Evolutionary conservation across 805 yeast genomes (phyloP), one percentile per base, ranked within the genome.

Genomic region (Pichia insulana): DNA sequence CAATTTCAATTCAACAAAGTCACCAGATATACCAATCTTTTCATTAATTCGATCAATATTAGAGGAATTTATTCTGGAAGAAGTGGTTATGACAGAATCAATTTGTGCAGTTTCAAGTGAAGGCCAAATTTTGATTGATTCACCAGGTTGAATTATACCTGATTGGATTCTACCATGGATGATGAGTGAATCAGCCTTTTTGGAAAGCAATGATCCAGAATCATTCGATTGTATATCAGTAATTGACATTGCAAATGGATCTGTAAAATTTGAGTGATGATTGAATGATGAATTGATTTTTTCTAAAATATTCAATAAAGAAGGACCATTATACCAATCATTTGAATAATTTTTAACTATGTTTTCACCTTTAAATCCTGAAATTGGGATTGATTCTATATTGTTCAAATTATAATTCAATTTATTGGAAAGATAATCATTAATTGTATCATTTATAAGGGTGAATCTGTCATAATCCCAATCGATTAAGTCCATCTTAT

Each of bases 81-180:
- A 51, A 16, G 54, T 52, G 12, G 56, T 54, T 19, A 54, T 41
- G 17, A 56, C 54, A 6, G 56, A 43, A 40, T 73, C 75, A 10
- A 78, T 69, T 42, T 66, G 65, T 12, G 68, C 61, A 7, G 50
- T 43, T 46, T 65, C 70, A 13, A 65, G 67, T 13, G 73, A 67
- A 5, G 90, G 92, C 19, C 71, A 71, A 2, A 74, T 62, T 3
- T 69, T 56, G 7, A 83, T 65, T 0, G 80, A 68, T 54, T 86
- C 87, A 19, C 89, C 92, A 1, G 74, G 71, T 59, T 83, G 86
- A 30, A 85, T 67, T 5, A 68, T 57, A 2, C 96, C 96, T 12
- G 79, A 64, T 39, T 75, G 71, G 1, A 85, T 68, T 43, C 86
- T 70, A 2, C 95, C 96, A 27, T 71, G 61, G 8, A 84, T 62